Conservation (phyloP, 2,329 filamentous ascomycete species). For the Colletotrichum sp. region DNA sequence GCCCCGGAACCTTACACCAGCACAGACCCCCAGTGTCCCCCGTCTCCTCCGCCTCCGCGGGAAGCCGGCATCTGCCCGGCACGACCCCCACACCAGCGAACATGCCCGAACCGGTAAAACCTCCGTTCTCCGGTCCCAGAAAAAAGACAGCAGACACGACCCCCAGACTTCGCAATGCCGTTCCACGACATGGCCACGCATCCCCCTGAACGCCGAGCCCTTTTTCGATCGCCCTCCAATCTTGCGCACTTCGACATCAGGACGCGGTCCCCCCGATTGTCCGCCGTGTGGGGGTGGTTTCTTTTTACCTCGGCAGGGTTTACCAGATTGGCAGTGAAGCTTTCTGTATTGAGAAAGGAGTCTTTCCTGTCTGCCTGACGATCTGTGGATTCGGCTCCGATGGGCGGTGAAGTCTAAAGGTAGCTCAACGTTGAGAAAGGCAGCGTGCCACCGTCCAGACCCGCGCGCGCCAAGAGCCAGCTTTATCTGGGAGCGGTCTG, state of each 20-base stretch:
- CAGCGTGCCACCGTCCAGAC: background rate
- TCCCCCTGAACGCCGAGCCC: background rate
- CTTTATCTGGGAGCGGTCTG: background rate
- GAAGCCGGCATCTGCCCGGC: conserved; percentile 5
- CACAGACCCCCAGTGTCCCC: background rate
- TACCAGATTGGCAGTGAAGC: background rate
- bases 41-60: background rate
- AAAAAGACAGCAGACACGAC: background rate
- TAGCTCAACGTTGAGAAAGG: background rate
- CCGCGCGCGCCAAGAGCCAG: background rate
- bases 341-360: background rate
- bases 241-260: background rate
- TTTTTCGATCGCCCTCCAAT: background rate
- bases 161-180: background rate
- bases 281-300: background rate
- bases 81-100: background rate
- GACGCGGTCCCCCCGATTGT: background rate
- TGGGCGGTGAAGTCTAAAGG: background rate
- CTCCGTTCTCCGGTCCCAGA: background rate
- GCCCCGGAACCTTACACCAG: background rate
- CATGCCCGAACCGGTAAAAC: conserved; percentile 8
- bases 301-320: background rate
- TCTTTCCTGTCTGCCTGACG: background rate
- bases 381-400: background rate
- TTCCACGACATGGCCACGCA: background rate